Base-by-base conservation (phyloP, 768 basidiomycete species). In the Pleurotus citrinopileatus region DNA sequence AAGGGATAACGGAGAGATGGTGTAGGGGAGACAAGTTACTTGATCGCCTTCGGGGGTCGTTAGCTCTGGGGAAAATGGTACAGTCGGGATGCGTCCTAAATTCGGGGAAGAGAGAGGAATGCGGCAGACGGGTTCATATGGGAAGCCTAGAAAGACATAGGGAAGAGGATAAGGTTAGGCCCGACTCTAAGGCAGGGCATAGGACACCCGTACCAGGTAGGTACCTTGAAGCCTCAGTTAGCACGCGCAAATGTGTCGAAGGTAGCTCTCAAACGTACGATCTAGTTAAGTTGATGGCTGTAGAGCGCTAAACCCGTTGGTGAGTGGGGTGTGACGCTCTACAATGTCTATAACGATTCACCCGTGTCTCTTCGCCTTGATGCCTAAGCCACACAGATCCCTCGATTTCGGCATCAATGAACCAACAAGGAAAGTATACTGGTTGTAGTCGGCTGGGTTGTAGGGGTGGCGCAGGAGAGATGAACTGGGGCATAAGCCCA, bases 361-460 rank as follows among this genome's bases (percentile, higher is more conserved):
- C 66, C 56, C 71, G 65, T 25, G 58, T 55, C 42, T 46, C 60
- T 43, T 43, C 26, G 19, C 51, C 64, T 27, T 63, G 58, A 19
- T 63, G 43, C 47, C 62, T 52, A 57, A 66, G 69, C 59, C 53
- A 55, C 17, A 45, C 47, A 15, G 68, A 68, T 8, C 67, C 75
- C 59, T 77, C 68, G 15, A 82, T 60, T 62, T 84, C 79, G 7
- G 74, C 80, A 58, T 82, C 80, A 26, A 86, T 65, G 26, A 82
- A 69, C 86, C 86, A 88, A 9, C 73, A 76, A 3, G 86, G 86
- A 48, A 84, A 79, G 61, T 86, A 88, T 2, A 83, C 66, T 5
- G 83, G 76, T 42, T 73, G 67, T 22, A 82, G 71, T 20, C 73
- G 75, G 10, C 67, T 63, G 20, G 84, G 83, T 44, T 61, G 72